phyloP scores from a whole-genome alignment of 805 yeast genomes.

The Candida chauliodis region DNA sequence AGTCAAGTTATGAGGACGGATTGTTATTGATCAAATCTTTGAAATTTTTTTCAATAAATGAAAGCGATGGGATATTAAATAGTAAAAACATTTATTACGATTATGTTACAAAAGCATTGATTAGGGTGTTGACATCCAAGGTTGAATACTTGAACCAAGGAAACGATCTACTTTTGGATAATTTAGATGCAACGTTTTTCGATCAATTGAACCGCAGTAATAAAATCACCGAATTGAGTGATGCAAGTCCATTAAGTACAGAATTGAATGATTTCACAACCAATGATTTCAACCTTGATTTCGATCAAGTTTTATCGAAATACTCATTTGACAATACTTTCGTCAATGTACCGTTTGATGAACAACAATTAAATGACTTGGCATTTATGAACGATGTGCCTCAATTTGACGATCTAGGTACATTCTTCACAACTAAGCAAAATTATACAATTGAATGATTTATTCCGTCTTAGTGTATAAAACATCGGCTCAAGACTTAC shows the following conservation, averaged over 20 bases:
- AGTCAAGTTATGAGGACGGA: constrained; percentile 17
- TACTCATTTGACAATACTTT: constrained; percentile 4
- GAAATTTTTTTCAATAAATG: constrained; percentile 11
- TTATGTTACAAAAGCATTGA: constrained; percentile 20
- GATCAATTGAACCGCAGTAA: background rate
- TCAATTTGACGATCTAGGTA: background rate
- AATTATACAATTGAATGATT: too few relatives aligned
- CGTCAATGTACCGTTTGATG: background rate
- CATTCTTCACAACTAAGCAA: background rate
- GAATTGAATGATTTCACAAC: background rate
- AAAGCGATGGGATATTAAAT: background rate
- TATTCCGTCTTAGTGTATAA: too few relatives aligned
- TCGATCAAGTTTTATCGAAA: constrained; percentile 1
- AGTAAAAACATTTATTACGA: constrained; percentile 13
- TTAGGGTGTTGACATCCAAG: constrained; percentile 18
- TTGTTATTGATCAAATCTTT: constrained; percentile 20
- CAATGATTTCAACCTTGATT: constrained; percentile 1
- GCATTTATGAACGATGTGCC: background rate
- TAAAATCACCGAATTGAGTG: constrained; percentile 1
- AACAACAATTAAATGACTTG: background rate
- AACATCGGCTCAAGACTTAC: too few relatives aligned
- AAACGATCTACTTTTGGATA: background rate
- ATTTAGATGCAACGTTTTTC: background rate
- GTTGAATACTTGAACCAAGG: background rate
- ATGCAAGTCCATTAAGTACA: constrained; percentile 1